Percentiles rank a stretch among this genome's conserved stretches.
Conservation (phyloP, 345 rosid species). For the Camelina sativa region DNA sequence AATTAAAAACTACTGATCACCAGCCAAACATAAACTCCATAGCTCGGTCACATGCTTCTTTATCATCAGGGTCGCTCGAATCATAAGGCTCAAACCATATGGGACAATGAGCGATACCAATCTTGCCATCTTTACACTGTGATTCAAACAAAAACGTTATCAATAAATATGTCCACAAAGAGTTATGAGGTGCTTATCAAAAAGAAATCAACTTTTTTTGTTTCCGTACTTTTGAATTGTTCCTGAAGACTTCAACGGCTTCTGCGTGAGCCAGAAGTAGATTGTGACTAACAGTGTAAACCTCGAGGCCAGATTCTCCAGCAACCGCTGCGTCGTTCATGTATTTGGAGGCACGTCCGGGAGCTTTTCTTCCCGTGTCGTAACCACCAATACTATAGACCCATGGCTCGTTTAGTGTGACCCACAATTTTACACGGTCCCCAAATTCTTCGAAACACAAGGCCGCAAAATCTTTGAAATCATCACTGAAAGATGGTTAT, state of each 20-base stretch:
- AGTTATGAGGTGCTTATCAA: not conserved
- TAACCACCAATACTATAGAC: constrained; percentile 46
- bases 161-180: constrained; percentile 15
- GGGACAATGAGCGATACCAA: constrained; percentile 46
- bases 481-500: constrained; percentile 37
- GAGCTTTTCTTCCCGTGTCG: constrained; percentile 45
- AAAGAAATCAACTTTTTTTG: not conserved
- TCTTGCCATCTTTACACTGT: constrained; percentile 48
- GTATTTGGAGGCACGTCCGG: constrained; percentile 48
- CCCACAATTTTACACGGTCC: constrained; percentile 54
- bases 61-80: constrained; percentile 32
- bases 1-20: constrained; percentile 25
- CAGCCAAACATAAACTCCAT: constrained; percentile 49
- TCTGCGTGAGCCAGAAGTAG: constrained; percentile 47
- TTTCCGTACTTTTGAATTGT: constrained; percentile 38
- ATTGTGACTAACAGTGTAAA: constrained; percentile 44
- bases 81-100: constrained; percentile 49
- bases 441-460: constrained; percentile 50
- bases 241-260: constrained; percentile 45
- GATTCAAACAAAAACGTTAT: constrained; percentile 19
- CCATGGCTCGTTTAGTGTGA: constrained; percentile 51
- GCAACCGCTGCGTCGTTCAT: constrained; percentile 41
- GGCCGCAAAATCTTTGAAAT: constrained; percentile 44
- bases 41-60: constrained; percentile 44
- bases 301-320: constrained; percentile 45